phyloP scores from a whole-genome alignment of 2,329 filamentous ascomycete species.

The Neophaeococcomyces aloes region DNA sequence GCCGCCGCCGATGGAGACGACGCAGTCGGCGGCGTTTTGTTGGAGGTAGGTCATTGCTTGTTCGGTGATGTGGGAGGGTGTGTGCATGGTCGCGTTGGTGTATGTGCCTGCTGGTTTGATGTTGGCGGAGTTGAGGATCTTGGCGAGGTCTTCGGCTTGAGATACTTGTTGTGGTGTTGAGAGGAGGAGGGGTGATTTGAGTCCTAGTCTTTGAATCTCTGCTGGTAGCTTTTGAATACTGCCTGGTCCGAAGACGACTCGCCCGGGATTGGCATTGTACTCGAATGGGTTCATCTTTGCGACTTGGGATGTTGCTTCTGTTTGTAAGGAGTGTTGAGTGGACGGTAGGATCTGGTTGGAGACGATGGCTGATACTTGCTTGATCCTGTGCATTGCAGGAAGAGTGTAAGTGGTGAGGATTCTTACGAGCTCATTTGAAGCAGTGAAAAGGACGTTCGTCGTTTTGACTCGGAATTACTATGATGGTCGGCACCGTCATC shows the following conservation, averaged over 20 bases:
- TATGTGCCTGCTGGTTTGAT: slow-evolving; percentile 42
- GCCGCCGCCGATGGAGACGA: slow-evolving; percentile 53
- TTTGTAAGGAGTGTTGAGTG: neutral
- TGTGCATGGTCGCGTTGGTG: slow-evolving; percentile 52
- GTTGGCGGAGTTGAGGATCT: slow-evolving; percentile 32
- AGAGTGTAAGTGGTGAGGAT: too few species aligned
- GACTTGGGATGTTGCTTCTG: neutral
- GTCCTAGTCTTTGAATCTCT: slow-evolving; percentile 35
- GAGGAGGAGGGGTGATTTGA: slow-evolving; percentile 45
- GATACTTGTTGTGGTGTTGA: slow-evolving; percentile 44
- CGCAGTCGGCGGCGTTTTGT: slow-evolving; percentile 39
- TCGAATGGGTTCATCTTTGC: slow-evolving; percentile 44
- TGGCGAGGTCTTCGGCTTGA: slow-evolving; percentile 37
- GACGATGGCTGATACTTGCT: too few species aligned
- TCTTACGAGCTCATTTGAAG: too few species aligned
- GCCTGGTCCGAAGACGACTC: slow-evolving; percentile 48
- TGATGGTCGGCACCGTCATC: too few species aligned
- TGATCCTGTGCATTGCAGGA: too few species aligned
- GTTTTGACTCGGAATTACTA: too few species aligned
- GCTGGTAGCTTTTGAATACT: slow-evolving; percentile 40
- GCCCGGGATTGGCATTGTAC: slow-evolving; percentile 44
- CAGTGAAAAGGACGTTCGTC: too few species aligned
- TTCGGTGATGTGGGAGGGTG: slow-evolving; percentile 47
- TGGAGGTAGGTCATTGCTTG: slow-evolving; percentile 42
- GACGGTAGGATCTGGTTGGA: neutral